Conservation (phyloP, 768 basidiomycete species). For the Dacryopinax primogenitus region DNA sequence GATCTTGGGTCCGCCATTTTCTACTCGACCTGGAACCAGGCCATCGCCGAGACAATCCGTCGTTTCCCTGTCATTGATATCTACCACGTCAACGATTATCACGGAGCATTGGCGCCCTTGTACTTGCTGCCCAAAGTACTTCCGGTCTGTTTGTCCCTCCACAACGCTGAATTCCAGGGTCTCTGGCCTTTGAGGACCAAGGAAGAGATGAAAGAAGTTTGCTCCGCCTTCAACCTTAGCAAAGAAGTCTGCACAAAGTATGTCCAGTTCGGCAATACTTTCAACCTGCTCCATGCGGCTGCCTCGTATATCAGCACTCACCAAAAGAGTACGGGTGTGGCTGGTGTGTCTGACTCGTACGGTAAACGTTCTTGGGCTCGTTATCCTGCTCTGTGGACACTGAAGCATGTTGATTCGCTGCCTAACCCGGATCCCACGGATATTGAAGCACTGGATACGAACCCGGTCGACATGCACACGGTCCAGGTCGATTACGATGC, state of each 20-base stretch:
- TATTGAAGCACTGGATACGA: slow-evolving; percentile 82
- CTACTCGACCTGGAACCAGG: slow-evolving; percentile 97
- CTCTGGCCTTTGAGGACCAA: slow-evolving; percentile 84
- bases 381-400: slow-evolving; percentile 90
- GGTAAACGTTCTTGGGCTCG: slow-evolving; percentile 95
- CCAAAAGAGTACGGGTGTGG: slow-evolving; percentile 86
- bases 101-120: slow-evolving; percentile 80
- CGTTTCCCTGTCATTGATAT: slow-evolving; percentile 79
- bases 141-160: slow-evolving; percentile 79
- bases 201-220: slow-evolving; percentile 97
- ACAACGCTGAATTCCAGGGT: slow-evolving; percentile 97
- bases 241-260: slow-evolving; percentile 95
- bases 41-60: slow-evolving; percentile 82
- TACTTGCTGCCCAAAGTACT: slow-evolving; percentile 86
- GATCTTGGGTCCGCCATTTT: slow-evolving; percentile 92
- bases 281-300: slow-evolving; percentile 86
- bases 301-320: slow-evolving; percentile 86
- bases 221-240: slow-evolving; percentile 93
- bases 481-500: slow-evolving; percentile 66
- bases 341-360: slow-evolving; percentile 86
- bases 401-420: slow-evolving; percentile 88
- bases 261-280: slow-evolving; percentile 95
- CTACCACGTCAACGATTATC: slow-evolving; percentile 92
- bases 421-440: slow-evolving; percentile 89
- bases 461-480: slow-evolving; percentile 53